A percentile compares a stretch with the other conserved stretches of the same genome.
phyloP scores from a whole-genome alignment of 129 eudicot genomes.

The Centrapalus pauciflorus region DNA sequence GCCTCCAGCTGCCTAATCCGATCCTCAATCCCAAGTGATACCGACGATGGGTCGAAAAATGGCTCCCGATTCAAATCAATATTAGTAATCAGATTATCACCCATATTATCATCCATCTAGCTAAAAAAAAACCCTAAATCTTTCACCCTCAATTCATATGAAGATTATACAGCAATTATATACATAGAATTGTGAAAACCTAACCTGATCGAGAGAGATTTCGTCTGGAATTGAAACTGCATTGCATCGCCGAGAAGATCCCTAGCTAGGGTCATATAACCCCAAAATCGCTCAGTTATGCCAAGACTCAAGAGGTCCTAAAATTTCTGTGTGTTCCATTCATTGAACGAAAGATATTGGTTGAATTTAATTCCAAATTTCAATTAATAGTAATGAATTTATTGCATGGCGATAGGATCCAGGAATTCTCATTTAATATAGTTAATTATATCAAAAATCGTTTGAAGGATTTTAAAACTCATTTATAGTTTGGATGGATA shows the following conservation, averaged over 20 bases:
- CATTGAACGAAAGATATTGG: too few species aligned
- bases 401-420: too few species aligned
- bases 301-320: too few species aligned
- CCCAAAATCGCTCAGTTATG: neutral
- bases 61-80: conserved; percentile 4
- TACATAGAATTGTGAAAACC: neutral
- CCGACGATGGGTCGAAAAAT: neutral
- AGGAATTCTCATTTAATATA: too few species aligned
- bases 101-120: neutral
- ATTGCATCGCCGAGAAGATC: neutral
- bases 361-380: too few species aligned
- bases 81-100: neutral
- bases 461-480: too few species aligned
- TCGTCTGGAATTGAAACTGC: neutral
- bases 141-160: neutral
- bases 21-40: conserved; percentile 30
- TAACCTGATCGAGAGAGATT: neutral
- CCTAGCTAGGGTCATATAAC: neutral
- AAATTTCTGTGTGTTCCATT: too few species aligned
- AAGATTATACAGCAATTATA: neutral
- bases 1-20: conserved; percentile 52
- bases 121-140: neutral
- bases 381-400: too few species aligned
- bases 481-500: too few species aligned
- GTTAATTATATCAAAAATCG: too few species aligned